phyloP scores from a whole-genome alignment of 2,329 filamentous ascomycete genomes.

The Trichophyton rubrum region DNA sequence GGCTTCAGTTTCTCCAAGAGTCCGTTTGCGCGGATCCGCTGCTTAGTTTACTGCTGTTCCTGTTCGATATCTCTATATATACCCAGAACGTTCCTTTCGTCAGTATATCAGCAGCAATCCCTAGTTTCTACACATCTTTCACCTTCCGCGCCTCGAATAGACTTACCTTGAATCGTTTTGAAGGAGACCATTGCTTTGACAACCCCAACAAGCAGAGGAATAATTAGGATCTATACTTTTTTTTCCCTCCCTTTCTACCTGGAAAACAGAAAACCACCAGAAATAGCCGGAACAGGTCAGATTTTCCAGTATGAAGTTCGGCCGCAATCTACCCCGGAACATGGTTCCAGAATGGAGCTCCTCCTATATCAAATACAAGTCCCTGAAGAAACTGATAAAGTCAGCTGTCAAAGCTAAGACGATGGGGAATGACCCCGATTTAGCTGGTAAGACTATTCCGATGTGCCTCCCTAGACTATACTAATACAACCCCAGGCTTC shows the following conservation, averaged over 20 bases:
- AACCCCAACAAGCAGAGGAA: too few relatives aligned
- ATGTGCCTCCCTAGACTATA: constrained; percentile 26
- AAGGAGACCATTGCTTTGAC: not conserved
- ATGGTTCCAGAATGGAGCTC: constrained; percentile 41
- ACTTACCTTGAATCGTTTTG: not conserved
- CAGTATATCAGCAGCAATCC: not conserved
- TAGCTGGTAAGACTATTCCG: constrained; percentile 60
- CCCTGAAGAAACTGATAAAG: constrained; percentile 88
- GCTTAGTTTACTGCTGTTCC: not conserved
- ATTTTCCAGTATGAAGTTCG: constrained; percentile 36
- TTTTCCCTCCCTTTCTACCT: not conserved
- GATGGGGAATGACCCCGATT: constrained; percentile 64
- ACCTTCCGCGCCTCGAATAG: not conserved
- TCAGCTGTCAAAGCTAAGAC: constrained; percentile 53
- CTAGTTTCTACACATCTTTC: not conserved
- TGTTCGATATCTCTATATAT: not conserved
- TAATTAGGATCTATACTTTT: not conserved
- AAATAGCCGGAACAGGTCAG: not conserved
- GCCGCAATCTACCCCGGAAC: constrained; percentile 37
- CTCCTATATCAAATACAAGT: constrained; percentile 41
- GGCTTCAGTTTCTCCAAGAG: not conserved
- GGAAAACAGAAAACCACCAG: not conserved
- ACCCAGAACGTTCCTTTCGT: not conserved
- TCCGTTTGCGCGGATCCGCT: not conserved
- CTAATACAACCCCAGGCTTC: constrained; percentile 54